Evolutionary conservation across 1,284 basidiomycete species (phyloP), one percentile per base, ranked within the genome.

Genomic region (Fomitopsis betulina): DNA sequence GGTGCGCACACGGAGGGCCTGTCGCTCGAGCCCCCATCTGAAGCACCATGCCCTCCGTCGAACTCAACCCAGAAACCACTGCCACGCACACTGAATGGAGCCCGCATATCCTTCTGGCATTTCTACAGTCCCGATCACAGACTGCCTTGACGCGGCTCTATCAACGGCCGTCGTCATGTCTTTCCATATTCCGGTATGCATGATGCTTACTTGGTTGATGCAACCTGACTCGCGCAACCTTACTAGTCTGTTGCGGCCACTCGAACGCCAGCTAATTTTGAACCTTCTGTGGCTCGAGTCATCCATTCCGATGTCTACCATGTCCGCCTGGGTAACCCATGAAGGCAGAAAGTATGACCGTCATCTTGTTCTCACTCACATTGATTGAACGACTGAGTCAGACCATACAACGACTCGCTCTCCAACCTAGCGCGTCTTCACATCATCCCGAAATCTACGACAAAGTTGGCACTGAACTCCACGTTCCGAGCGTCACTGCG

Each of bases 191-290:
- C 72, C 86, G 95, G 93, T 93, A 21, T 19, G 33, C 62, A 67
- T 58, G 68, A 30, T 51, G 42, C 40, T 21, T 7, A 30, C 54
- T 52, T 55, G 64, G 58, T 59, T 45, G 40, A 51, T 49, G 57
- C 42, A 62, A 30, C 54, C 60, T 60, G 55, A 62, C 59, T 59
- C 54, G 55, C 62, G 55, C 58, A 53, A 51, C 27, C 8, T 30
- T 56, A 58, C 17, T 67, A 96, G 96, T 53, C 79, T 98, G 21
- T 76, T 99, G 23, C 89, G 88, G 2, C 88, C 93, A 23, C 74
- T 97, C 37, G 93, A 95, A 64, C 81, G 94, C 40, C 96, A 98
- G 72, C 80, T 98, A 33, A 85, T 98, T 45, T 89, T 98, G 83
- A 93, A 93, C 70, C 72, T 95, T 55, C 78, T 99, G 9, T 99